Base-by-base conservation (phyloP, 139 green algal genomes). In the Spirogloea muscicola region DNA sequence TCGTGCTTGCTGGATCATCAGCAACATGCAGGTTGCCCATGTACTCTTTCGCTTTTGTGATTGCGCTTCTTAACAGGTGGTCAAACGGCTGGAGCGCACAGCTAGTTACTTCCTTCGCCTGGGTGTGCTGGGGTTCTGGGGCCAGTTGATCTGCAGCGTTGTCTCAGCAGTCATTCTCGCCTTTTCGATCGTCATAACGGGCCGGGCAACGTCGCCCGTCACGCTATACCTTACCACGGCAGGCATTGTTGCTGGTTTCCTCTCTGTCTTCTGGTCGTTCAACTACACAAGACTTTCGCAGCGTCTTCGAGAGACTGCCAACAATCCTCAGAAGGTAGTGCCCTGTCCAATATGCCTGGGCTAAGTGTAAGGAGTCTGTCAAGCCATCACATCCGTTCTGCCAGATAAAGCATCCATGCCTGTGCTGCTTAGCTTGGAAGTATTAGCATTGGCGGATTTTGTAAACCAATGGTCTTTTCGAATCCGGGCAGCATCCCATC, bases 161-260 rank as follows among this genome's bases (percentile, higher is more conserved):
- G 87, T 97, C 18, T 91, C 91, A 21, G 87, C 85, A 1, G 85
- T 95, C 61, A 96, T 99, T 42, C 80, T 97, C 34, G 82, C 97
- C 18, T 99, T 99, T 85, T 96, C 89, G 21, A 55, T 80, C 16
- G 72, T 77, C 41, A 63, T 80, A 18, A 69, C 65, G 27, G 72
- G 72, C 46, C 52, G 27, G 18, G 63, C 72, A 6, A 80, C 72
- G 7, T 31, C 48, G 16, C 48, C 64, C 6, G 48, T 80, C 18
- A 78, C 63, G 33, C 36, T 37, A 7, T 97, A 96, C 79, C 77
- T 97, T 40, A 97, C 92, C 0, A 80, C 96, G 0, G 88, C 96
- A 25, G 93, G 94, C 70, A 91, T 98, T 55, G 77, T 94, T 1
- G 89, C 91, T 0, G 90, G 89, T 57, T 96, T 96, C 74, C 76